A percentile compares a stretch with the other conserved stretches of the same genome.
Evolutionary conservation across 257 asterid genomes (phyloP).

Genomic region (Nemophila menziesii): DNA sequence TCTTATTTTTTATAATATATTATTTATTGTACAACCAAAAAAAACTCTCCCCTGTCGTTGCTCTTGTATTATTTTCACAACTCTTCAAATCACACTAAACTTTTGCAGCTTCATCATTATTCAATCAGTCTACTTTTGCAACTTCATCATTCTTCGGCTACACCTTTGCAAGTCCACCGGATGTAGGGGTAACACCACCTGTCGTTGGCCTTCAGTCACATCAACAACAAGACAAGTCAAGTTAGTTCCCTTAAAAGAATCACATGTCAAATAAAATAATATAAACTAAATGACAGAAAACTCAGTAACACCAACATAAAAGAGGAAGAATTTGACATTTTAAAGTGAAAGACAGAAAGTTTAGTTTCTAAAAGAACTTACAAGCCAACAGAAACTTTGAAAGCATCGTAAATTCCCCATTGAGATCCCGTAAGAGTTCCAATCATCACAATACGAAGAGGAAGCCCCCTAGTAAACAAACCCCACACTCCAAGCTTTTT

Average conservation of each 20-base stretch:
- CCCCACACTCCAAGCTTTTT: constrained; percentile 66
- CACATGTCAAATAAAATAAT: neutral
- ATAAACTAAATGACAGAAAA: neutral
- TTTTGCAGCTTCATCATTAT: no score
- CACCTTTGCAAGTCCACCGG: no score
- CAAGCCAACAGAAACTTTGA: constrained; percentile 89
- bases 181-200: constrained; percentile 50
- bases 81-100: no score
- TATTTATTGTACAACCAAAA: no score
- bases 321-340: neutral
- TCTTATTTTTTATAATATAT: no score
- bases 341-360: constrained; percentile 3
- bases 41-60: no score
- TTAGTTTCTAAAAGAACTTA: constrained; percentile 26
- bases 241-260: constrained; percentile 3
- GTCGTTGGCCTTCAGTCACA: constrained; percentile 60
- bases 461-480: constrained; percentile 81
- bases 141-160: no score
- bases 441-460: constrained; percentile 90
- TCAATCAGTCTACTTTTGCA: no score
- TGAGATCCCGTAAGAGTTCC: constrained; percentile 99
- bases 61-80: no score
- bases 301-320: neutral
- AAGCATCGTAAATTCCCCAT: constrained; percentile 94
- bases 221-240: constrained; percentile 8